Base-by-base conservation (phyloP, 192 early-diverging fungal species). In the Podila horticola region DNA sequence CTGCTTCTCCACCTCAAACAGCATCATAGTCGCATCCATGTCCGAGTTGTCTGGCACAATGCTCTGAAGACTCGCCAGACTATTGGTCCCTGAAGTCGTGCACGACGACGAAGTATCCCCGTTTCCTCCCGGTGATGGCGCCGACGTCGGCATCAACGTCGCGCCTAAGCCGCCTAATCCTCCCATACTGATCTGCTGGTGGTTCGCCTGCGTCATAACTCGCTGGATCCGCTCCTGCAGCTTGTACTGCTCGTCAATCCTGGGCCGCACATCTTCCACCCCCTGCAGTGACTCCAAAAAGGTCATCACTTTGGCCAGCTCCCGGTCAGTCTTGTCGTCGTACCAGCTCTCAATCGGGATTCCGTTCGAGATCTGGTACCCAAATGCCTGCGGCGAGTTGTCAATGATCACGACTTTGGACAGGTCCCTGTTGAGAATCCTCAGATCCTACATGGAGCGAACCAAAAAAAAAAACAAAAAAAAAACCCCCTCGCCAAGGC, bases 301-400 rank as follows among this genome's bases (percentile, higher is more conserved):
- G 31, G 84, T 72, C 83, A 89, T 85, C 58, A 93, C 75, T 20
- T 81, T 84, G 60, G 82, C 63, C 61, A 94, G 84, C 84, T 93
- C 93, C n/a, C 81, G 67, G 66, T 94, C 93, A 31, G 64, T 51
- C 74, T 85, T 86, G 72, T 93, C 92, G 50, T 91, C 88, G 62
- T 94, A 94, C 92, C 92, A 94, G 67, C 85, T 88, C 66, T 84
- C 89, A 36, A 94, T 93, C 11, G 92, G 92, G 34, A 94, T 86
- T 4, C 92, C 92, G 61, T 93, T 93, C 26, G 87, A 88, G 52
- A 90, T 87, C 55, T 94, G 93, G 76, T 92, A 93, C 10, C 87
- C 91, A 84, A 91, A 94, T 3, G 91, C 92, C 64, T 94, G 92
- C 10, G 91, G 91, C 5, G 90, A 90, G 60, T 94, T 94, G 68